A percentile compares a stretch with the other conserved stretches of the same genome.
These are phyloP conservation scores for Cystobasidium slooffiae DNA, from an alignment of 1,284 basidiomycete genomes.

Conservation along the genomic window DNA sequence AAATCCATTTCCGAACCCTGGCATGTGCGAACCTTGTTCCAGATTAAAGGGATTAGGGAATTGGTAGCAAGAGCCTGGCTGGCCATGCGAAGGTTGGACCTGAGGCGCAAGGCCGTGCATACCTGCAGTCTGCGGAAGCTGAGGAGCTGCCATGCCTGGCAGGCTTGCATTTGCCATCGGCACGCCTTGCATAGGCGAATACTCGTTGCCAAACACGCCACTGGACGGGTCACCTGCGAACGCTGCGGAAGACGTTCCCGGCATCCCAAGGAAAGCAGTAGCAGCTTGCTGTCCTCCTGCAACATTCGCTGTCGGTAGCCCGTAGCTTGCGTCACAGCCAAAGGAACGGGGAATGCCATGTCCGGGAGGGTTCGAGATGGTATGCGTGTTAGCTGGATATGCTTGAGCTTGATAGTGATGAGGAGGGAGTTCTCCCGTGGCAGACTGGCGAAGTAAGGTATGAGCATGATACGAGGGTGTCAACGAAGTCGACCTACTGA, in stretches of 20 bases:
- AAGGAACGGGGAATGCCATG: too few species aligned
- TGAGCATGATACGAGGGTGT: background rate
- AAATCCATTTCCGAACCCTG: slow-evolving; percentile 28
- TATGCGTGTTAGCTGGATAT: too few species aligned
- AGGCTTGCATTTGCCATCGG: background rate
- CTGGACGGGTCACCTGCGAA: background rate
- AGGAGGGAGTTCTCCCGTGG: background rate
- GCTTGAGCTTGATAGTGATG: too few species aligned
- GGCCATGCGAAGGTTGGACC: background rate
- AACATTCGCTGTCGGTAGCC: too few species aligned
- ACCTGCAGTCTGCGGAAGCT: background rate
- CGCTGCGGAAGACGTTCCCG: background rate
- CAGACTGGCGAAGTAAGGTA: background rate
- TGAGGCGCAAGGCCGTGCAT: background rate
- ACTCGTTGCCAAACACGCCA: background rate
- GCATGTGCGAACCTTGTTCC: slow-evolving; percentile 1
- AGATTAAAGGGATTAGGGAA: slow-evolving; percentile 23
- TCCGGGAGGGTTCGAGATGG: too few species aligned
- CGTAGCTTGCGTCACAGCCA: too few species aligned
- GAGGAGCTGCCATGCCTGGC: background rate
- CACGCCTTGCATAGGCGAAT: background rate
- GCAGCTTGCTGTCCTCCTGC: too few species aligned
- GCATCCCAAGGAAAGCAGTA: too few species aligned
- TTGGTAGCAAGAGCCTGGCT: background rate
- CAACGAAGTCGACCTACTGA: background rate